Conservation (phyloP, 305 asterid genomes). For the Fraxinus paxiana region DNA sequence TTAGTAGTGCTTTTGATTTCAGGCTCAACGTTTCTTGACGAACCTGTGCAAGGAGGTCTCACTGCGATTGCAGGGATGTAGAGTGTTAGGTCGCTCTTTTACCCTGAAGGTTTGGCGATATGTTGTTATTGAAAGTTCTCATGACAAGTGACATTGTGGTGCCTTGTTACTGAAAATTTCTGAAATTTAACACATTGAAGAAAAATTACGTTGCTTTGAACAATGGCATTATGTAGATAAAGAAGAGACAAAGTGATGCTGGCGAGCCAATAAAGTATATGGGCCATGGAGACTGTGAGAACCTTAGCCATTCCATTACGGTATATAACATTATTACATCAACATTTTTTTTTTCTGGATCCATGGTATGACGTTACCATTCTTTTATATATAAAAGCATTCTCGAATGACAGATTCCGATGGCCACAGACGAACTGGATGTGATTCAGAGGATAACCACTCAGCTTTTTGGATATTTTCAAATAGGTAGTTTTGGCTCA, state of each 20-base stretch:
- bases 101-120: conserved; percentile 65
- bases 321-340: conserved; percentile 42
- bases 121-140: conserved; percentile 3
- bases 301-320: conserved; percentile 80
- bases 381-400: conserved; percentile 18
- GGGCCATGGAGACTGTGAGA: conserved; percentile 95
- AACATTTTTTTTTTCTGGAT: background rate
- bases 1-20: conserved; percentile 35
- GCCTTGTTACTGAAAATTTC: background rate
- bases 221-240: conserved; percentile 49
- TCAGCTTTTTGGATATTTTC: conserved; percentile 76
- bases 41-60: conserved; percentile 87
- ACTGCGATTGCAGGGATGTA: conserved; percentile 81
- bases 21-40: conserved; percentile 58
- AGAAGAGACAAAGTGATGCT: conserved; percentile 78
- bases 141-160: background rate
- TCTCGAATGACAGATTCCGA: conserved; percentile 57
- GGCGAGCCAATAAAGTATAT: conserved; percentile 87
- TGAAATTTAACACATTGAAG: conserved; percentile 8
- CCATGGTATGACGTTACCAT: background rate
- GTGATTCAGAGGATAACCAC: conserved; percentile 76
- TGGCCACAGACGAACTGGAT: conserved; percentile 74
- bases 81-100: conserved; percentile 74
- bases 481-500: conserved; percentile 50
- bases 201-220: conserved; percentile 10